A percentile compares a stretch with the other conserved stretches of the same genome.
Conservation (phyloP, 2,329 filamentous ascomycete species). For the Arthrobotrys iridis region DNA sequence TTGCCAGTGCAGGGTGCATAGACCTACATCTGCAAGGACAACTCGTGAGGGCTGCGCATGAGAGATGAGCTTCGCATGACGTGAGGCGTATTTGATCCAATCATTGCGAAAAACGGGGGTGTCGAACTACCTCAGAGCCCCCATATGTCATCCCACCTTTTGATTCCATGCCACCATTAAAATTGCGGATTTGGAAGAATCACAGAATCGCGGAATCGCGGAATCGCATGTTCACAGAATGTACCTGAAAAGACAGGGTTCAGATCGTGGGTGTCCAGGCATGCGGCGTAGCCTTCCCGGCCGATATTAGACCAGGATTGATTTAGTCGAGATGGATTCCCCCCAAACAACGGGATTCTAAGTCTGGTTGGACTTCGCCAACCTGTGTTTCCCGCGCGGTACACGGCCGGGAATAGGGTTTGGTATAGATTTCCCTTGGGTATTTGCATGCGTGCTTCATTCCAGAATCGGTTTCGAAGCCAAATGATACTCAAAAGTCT, state of each 20-base stretch:
- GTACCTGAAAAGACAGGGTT: background rate
- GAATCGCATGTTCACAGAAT: too few relatives aligned
- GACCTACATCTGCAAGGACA: background rate
- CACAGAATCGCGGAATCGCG: too few relatives aligned
- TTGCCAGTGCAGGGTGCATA: slow-evolving; percentile 1
- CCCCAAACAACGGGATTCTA: background rate
- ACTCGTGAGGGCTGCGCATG: background rate
- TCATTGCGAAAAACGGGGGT: background rate
- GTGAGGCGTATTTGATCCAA: slow-evolving; percentile 8
- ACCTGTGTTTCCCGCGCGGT: slow-evolving; percentile 8
- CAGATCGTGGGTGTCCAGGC: background rate
- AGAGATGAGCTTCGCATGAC: background rate
- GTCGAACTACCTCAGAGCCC: background rate
- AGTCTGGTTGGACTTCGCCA: background rate
- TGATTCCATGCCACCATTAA: background rate
- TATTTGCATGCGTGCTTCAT: background rate
- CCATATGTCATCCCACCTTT: background rate
- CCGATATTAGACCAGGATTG: slow-evolving; percentile 4
- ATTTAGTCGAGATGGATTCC: background rate
- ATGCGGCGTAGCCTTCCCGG: slow-evolving; percentile 3
- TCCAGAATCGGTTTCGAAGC: background rate
- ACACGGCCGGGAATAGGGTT: background rate
- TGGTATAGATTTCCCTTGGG: background rate
- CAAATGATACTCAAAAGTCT: background rate
- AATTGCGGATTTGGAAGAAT: too few relatives aligned